Conservation (phyloP, 1,139 yeast genomes). For the Scheffersomyces titani region DNA sequence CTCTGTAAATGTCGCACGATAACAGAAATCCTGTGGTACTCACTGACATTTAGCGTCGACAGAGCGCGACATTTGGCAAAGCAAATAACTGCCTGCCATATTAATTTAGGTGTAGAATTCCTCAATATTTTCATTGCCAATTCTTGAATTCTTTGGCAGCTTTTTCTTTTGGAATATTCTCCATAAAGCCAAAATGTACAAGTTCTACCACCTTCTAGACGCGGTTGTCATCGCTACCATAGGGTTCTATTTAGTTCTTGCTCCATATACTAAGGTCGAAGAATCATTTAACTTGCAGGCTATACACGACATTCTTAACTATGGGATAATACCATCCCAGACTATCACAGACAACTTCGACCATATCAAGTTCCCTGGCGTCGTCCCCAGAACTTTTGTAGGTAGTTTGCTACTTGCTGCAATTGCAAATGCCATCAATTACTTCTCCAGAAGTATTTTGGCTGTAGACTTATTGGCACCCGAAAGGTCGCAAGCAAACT, state of each 20-base stretch:
- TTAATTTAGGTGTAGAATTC: not conserved
- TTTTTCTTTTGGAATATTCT: not conserved
- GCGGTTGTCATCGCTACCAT: slow-evolving; percentile 31
- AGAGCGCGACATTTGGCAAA: slow-evolving; percentile 11
- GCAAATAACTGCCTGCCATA: slow-evolving; percentile 6
- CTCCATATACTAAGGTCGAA: slow-evolving; percentile 92
- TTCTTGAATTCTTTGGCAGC: not conserved
- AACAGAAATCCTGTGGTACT: too few relatives aligned
- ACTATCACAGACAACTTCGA: slow-evolving; percentile 53
- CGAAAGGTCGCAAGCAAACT: slow-evolving; percentile 33
- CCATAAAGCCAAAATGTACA: slow-evolving; percentile 12
- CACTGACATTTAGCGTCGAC: too few relatives aligned
- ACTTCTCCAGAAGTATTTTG: slow-evolving; percentile 11
- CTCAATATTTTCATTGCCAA: not conserved
- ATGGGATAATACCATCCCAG: slow-evolving; percentile 52
- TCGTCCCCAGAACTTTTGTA: slow-evolving; percentile 81
- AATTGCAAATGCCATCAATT: slow-evolving; percentile 33
- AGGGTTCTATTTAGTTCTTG: slow-evolving; percentile 45
- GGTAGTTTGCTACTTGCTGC: slow-evolving; percentile 65
- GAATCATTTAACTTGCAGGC: slow-evolving; percentile 94
- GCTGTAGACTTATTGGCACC: slow-evolving; percentile 19
- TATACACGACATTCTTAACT: slow-evolving; percentile 71
- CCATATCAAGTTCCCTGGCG: slow-evolving; percentile 82
- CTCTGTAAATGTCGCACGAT: not conserved
- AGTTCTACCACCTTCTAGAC: slow-evolving; percentile 25